These are phyloP conservation scores for Nematocida minor DNA, from an alignment of 371 early-diverging fungal species.

Conservation along the genomic window DNA sequence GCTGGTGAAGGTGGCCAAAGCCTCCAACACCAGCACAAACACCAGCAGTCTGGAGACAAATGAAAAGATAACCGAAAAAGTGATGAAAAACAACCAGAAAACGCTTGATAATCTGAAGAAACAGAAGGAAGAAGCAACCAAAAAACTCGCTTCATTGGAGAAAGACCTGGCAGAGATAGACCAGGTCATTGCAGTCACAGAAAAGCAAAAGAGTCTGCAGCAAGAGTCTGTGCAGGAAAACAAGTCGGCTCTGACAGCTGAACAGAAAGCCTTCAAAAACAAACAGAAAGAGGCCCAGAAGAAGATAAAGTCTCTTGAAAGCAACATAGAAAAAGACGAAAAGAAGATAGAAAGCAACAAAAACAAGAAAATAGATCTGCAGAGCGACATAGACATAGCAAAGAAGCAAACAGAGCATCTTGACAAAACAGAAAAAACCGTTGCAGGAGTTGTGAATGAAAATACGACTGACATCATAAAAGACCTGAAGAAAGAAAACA, in stretches of 20 bases:
- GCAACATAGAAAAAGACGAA: conserved; percentile 7
- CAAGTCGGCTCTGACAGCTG: background rate
- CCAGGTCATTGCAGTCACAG: background rate
- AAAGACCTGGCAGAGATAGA: background rate
- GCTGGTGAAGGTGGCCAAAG: background rate
- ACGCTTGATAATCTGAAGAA: background rate
- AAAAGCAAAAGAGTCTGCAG: background rate
- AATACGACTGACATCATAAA: background rate
- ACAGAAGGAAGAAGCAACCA: background rate
- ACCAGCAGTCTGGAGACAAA: background rate
- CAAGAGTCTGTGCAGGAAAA: background rate
- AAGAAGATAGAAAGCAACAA: background rate
- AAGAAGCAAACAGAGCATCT: background rate
- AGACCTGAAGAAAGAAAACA: background rate
- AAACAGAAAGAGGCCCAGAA: conserved; percentile 22
- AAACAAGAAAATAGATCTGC: conserved; percentile 3
- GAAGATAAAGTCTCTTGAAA: background rate
- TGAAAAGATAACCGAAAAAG: background rate
- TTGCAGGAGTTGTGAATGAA: background rate
- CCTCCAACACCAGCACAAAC: too few relatives aligned
- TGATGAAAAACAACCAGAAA: background rate
- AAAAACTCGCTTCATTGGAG: background rate
- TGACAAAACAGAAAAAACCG: background rate
- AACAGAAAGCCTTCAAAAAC: background rate
- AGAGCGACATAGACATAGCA: background rate